Percentiles rank a stretch among this genome's conserved stretches.
phyloP scores from a whole-genome alignment of 371 early-diverging fungal genomes.

The Mucor indicus region DNA sequence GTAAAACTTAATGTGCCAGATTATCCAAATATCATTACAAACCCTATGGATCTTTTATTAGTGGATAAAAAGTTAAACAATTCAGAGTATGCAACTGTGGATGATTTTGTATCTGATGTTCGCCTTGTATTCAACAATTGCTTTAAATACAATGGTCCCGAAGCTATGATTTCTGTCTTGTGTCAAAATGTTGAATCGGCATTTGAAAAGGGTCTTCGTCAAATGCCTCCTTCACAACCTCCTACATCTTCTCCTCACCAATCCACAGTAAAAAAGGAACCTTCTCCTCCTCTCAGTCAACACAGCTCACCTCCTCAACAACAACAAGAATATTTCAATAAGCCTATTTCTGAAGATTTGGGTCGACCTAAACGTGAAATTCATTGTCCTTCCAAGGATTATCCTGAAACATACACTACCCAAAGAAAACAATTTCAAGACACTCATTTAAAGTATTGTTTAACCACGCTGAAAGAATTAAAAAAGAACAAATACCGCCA shows the following conservation, averaged over 20 bases:
- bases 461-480: constrained; percentile 70
- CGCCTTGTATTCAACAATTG: constrained; percentile 84
- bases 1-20: constrained; percentile 89
- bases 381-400: constrained; percentile 66
- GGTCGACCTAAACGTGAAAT: constrained; percentile 73
- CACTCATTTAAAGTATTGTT: constrained; percentile 67
- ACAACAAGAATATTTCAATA: neutral
- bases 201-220: constrained; percentile 67
- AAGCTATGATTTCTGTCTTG: constrained; percentile 71
- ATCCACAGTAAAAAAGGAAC: neutral
- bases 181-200: constrained; percentile 73
- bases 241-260: neutral
- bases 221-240: constrained; percentile 54
- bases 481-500: constrained; percentile 68
- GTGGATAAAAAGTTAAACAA: constrained; percentile 81
- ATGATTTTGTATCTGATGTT: constrained; percentile 77
- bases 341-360: constrained; percentile 38
- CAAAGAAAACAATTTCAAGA: constrained; percentile 47
- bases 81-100: constrained; percentile 59
- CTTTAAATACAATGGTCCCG: constrained; percentile 84
- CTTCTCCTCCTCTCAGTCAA: constrained; percentile 8
- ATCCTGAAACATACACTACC: constrained; percentile 39
- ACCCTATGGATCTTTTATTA: constrained; percentile 97
- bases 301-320: constrained; percentile 2
- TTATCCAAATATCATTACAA: constrained; percentile 88